Base-by-base conservation (phyloP, 106 monocot genomes). In the Dioscorea zingiberensis region DNA sequence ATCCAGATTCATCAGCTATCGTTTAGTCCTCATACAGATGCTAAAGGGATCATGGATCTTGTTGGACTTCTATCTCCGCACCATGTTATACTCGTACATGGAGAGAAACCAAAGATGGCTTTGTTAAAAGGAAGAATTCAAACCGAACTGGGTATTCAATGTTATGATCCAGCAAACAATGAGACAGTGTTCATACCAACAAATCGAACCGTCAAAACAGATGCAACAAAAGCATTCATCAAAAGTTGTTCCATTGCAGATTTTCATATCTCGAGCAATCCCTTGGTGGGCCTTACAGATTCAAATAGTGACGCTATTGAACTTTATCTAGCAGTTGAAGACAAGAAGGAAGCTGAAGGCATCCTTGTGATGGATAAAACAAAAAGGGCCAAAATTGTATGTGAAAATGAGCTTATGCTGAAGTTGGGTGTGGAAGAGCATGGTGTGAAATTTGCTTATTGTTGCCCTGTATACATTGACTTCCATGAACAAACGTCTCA, bases 21-120 rank as follows among this genome's bases (percentile, higher is more conserved):
- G 16, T 98, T 98, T 67, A 98, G 97, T 67, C 88, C 97, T 25
- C 97, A 98, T 66, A 98, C 97, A 3, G 97, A 98, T 65, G 76
- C 92, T 48, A 98, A 98, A 72, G 97, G 97, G 47, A 98, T 98
- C 46, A 98, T 98, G 97, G 97, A 98, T 78, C 83, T 98, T 48
- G 54, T 84, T 4, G 81, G 82, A 49, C 93, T 80, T 74, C 80
- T 98, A 23, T 89, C 84, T 0, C 97, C 97, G 25, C 47, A 76
- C 27, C 74, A 98, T 76, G 97, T 98, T 45, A 75, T 98, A 25
- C 92, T 98, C 21, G 93, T 98, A 15, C 97, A 98, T 67, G 97
- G 97, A 54, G 97, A 98, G 76, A 98, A 87, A 72, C 97, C 89
- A 25, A 86, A 86, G 65, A 98, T 98, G 97, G 84, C 83, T 16